Evolutionary conservation across 1,284 basidiomycete species (phyloP), one percentile per base, ranked within the genome.

Genomic region (Sanguinoderma infundibulare): DNA sequence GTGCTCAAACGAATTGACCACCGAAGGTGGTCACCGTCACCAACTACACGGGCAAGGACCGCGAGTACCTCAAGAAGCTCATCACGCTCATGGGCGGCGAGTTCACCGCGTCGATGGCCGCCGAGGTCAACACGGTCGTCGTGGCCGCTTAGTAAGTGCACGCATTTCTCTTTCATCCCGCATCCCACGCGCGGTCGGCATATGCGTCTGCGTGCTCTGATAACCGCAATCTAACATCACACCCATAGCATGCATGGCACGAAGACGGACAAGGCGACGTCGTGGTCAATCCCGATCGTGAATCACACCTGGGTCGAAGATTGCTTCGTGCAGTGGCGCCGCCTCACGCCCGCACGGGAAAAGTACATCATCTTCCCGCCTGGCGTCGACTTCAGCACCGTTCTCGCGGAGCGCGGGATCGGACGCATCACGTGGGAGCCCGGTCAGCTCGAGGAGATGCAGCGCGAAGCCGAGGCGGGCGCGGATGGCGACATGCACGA

Each of bases 291-390:
- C 61, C 90, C 93, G 0, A 79, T 96, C 60, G 90, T 96, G 14
- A 96, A 95, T 67, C 95, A 97, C 69, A 81, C 84, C 0, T 97
- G 94, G 92, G 81, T 97, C 6, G 95, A 96, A 72, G 92, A 94
- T 64, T 96, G 92, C 73, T 92, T 95, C 69, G 75, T 86, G 20
- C 82, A 87, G 53, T 96, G 94, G 94, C 79, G 82, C n/a, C 79
- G 81, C 24, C 77, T 90, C 47, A 86, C 86, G 0, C 79, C 84
- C 8, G 84, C 81, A 0, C 74, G 80, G 17, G 84, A 86, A 52
- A 87, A 86, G 60, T 94, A 92, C 73, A 84, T 88, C 55, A 68
- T 78, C 34, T 93, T 90, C 65, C 85, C 90, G 0, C 79, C 81
- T 0, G 87, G 87, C 2, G 74, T 91, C 42, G 87, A 94, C 72